These are phyloP conservation scores for Perkinsus marinus DNA, from an alignment of 169 alveolate species.

Conservation along the genomic window DNA sequence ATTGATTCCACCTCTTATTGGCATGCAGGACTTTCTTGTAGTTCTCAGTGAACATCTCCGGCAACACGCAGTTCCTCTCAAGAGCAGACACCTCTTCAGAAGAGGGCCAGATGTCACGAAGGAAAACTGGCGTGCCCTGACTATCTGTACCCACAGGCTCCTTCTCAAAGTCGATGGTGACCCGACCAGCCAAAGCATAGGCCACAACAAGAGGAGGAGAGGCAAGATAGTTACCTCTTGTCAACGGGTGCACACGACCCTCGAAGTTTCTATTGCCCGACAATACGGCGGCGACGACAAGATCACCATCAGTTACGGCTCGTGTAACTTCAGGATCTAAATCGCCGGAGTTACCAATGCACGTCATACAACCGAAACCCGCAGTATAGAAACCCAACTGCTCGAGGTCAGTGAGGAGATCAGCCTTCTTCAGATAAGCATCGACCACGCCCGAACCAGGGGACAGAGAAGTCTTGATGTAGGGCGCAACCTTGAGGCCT, in stretches of 20 bases:
- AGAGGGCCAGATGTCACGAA: slow-evolving; percentile 81
- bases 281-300: slow-evolving; percentile 78
- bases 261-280: slow-evolving; percentile 90
- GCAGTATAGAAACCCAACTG: slow-evolving; percentile 78
- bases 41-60: slow-evolving; percentile 77
- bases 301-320: slow-evolving; percentile 58
- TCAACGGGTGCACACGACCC: slow-evolving; percentile 86
- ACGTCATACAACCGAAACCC: slow-evolving; percentile 97
- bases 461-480: slow-evolving; percentile 80
- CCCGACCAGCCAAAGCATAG: slow-evolving; percentile 78
- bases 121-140: slow-evolving; percentile 69
- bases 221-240: slow-evolving; percentile 88
- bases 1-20: slow-evolving; percentile 73
- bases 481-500: slow-evolving; percentile 73
- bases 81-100: slow-evolving; percentile 57
- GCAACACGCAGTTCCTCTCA: slow-evolving; percentile 58
- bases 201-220: slow-evolving; percentile 94
- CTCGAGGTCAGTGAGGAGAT: slow-evolving; percentile 54
- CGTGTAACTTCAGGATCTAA: slow-evolving; percentile 65
- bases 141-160: slow-evolving; percentile 71
- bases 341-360: slow-evolving; percentile 44
- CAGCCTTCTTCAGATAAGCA: slow-evolving; percentile 12
- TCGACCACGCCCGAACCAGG: slow-evolving; percentile 54
- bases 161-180: slow-evolving; percentile 71
- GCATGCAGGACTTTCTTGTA: slow-evolving; percentile 73